phyloP scores from a whole-genome alignment of 345 rosid species.

The Rubroshorea leprosula region DNA sequence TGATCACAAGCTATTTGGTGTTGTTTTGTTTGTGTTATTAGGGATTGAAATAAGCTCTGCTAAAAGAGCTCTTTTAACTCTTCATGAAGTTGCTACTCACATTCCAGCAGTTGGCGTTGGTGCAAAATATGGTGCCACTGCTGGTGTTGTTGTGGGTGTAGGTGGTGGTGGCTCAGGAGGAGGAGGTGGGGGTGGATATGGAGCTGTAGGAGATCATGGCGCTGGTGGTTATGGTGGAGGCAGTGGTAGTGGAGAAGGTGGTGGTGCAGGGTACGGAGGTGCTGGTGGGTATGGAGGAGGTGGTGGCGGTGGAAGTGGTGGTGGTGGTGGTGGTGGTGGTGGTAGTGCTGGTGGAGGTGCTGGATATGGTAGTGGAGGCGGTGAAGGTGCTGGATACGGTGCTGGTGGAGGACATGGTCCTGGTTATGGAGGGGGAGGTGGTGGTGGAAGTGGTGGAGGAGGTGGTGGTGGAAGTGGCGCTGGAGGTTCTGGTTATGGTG shows the following conservation, averaged over 20 bases:
- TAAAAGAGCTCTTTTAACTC: conserved; percentile 28
- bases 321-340: conserved; percentile 23
- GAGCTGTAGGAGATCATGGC: conserved; percentile 15
- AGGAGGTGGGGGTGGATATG: conserved; percentile 10
- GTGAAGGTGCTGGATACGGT: conserved; percentile 16
- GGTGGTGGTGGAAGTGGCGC: conserved; percentile 19
- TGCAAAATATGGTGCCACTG: neutral
- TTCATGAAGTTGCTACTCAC: conserved; percentile 20
- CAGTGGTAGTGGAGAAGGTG: conserved; percentile 14
- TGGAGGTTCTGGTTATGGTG: neutral
- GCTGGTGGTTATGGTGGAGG: conserved; percentile 6
- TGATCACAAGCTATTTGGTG: conserved; percentile 5
- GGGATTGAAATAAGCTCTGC: conserved; percentile 33
- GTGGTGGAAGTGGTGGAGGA: conserved; percentile 23
- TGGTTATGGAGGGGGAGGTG: conserved; percentile 24
- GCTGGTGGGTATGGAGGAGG: conserved; percentile 17
- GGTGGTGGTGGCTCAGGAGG: conserved; percentile 21
- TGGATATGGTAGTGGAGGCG: conserved; percentile 17
- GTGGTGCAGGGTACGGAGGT: conserved; percentile 2
- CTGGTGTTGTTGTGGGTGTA: conserved; percentile 9
- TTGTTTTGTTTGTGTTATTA: conserved; percentile 22
- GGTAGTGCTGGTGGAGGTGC: conserved; percentile 23
- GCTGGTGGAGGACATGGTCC: conserved; percentile 16
- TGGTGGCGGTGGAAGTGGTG: conserved; percentile 26
- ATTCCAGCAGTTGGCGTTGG: conserved; percentile 7